Base-by-base conservation (phyloP, 495 filamentous ascomycete species). In the Hypomontagnella submonticulosa region DNA sequence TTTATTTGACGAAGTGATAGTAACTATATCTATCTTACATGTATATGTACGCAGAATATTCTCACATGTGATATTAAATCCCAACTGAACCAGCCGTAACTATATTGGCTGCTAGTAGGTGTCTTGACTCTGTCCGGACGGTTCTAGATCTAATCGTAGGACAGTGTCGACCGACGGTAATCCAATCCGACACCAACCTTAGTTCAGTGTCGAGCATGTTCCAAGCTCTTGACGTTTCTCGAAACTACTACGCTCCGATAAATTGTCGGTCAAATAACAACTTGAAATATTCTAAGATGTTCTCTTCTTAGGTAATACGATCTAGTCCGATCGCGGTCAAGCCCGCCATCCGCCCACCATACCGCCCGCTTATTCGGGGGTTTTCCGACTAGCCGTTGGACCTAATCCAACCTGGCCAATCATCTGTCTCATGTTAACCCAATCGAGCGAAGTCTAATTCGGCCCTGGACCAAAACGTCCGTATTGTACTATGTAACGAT, bases 401-500 rank as follows among this genome's bases (percentile, higher is more conserved):
- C 41, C 13, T 23, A 34, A 20, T 33, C 10, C 13, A 8, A 37
- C 16, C 16, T 33, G n/a, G 27, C 60, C 60, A 63, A 63, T 63
- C 51, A 56, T 12, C 9, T 49, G 8, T 32, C 27, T 4, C 0
- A 4, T 3, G 33, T 56, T 10, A 8, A 50, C 41, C 51, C 23
- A 56, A 63, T 56, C 23, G 42, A 62, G 43, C 18, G 33, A 62
- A 41, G 12, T 49, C 19, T 3, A 34, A 48, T 6, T 34, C 10
- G 19, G 34, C 10, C 36, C 11, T 20, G 59, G 59, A 55, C 42
- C 36, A 62, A 49, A 55, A 48, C 10, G 34, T 62, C 59, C 59
- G 55, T 55, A 43, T 55, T 36, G 9, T n/a, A 36, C 33, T 36
- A 11, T 36, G 33, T 36, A 36, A 36, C 33, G 33, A 4, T 36